Percentiles rank a stretch among this genome's conserved stretches.
These are phyloP conservation scores for Haberlea rhodopensis DNA, from an alignment of 257 asterid genomes.

Conservation along the genomic window DNA sequence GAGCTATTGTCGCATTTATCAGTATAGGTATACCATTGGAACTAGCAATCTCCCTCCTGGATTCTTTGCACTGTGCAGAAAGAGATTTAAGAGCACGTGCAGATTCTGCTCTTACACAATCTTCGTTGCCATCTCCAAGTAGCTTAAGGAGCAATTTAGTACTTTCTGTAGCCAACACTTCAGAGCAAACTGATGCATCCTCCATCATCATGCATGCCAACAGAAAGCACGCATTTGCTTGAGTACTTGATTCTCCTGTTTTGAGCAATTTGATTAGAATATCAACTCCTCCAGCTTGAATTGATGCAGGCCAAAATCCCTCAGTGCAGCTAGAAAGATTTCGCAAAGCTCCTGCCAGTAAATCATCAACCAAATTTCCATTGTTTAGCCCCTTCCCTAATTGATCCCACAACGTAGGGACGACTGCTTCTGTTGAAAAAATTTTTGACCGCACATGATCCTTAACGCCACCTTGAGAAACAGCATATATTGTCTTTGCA, in stretches of 20 bases:
- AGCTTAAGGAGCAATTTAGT: conserved; percentile 76
- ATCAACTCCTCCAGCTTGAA: conserved; percentile 86
- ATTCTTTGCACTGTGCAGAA: conserved; percentile 90
- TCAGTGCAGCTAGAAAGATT: conserved; percentile 93
- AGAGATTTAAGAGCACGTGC: conserved; percentile 96
- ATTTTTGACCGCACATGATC: conserved; percentile 98
- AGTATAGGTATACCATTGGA: conserved; percentile 87
- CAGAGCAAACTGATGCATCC: conserved; percentile 84
- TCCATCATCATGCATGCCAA: conserved; percentile 96
- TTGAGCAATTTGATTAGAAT: conserved; percentile 78
- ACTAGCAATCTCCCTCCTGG: conserved; percentile 75
- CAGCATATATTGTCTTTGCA: conserved; percentile 91
- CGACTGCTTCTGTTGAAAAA: conserved; percentile 97
- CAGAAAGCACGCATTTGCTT: conserved; percentile 95
- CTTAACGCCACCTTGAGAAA: conserved; percentile 91
- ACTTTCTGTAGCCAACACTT: conserved; percentile 72
- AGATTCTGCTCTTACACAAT: conserved; percentile 95
- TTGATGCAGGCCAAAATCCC: conserved; percentile 89
- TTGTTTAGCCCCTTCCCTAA: conserved; percentile 81
- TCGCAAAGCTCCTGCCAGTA: conserved; percentile 79
- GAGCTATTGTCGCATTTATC: conserved; percentile 97
- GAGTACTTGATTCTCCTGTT: conserved; percentile 81
- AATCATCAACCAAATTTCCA: conserved; percentile 80
- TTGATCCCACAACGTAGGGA: conserved; percentile 92
- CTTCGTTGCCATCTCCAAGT: conserved; percentile 84